Percentiles rank a stretch among this genome's conserved stretches.
phyloP scores from a whole-genome alignment of 2,329 filamentous ascomycete species.

The Sporothrix pallida region DNA sequence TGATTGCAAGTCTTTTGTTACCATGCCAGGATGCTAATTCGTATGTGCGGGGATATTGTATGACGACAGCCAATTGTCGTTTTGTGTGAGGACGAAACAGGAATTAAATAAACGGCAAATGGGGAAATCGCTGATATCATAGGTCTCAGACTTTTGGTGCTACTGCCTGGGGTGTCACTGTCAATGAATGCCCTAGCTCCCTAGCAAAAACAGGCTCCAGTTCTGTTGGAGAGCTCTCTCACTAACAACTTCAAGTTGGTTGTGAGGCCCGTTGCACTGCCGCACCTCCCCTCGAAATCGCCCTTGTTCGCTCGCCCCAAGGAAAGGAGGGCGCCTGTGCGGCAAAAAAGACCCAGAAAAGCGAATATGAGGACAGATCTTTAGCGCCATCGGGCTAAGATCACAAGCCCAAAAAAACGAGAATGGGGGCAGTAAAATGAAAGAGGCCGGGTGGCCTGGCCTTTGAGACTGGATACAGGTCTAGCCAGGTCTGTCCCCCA shows the following conservation, averaged over 20 bases:
- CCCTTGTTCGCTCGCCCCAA: neutral
- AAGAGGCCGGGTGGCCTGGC: neutral
- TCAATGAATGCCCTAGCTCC: neutral
- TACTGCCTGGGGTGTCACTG: conserved; percentile 1
- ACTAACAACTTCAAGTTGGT: neutral
- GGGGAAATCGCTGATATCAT: conserved; percentile 24
- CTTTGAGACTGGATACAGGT: neutral
- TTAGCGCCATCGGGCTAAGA: conserved; percentile 20
- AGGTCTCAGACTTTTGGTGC: conserved; percentile 1
- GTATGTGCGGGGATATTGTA: conserved; percentile 7
- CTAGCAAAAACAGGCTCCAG: neutral
- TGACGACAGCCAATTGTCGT: conserved; percentile 18
- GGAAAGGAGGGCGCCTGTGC: conserved; percentile 11
- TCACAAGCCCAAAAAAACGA: conserved; percentile 31
- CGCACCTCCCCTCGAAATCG: neutral
- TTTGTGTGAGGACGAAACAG: neutral
- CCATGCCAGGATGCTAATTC: neutral
- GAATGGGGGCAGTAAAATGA: neutral
- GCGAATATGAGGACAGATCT: neutral
- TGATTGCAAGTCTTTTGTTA: neutral
- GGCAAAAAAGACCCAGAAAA: neutral
- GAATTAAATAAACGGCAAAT: neutral
- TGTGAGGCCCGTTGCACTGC: neutral
- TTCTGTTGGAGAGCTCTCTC: conserved; percentile 13
- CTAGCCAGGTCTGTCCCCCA: conserved; percentile 13